Evolutionary conservation across 2,329 filamentous ascomycete species (phyloP), one percentile per base, ranked within the genome.

Genomic region (Chaetomiaceae sp.): DNA sequence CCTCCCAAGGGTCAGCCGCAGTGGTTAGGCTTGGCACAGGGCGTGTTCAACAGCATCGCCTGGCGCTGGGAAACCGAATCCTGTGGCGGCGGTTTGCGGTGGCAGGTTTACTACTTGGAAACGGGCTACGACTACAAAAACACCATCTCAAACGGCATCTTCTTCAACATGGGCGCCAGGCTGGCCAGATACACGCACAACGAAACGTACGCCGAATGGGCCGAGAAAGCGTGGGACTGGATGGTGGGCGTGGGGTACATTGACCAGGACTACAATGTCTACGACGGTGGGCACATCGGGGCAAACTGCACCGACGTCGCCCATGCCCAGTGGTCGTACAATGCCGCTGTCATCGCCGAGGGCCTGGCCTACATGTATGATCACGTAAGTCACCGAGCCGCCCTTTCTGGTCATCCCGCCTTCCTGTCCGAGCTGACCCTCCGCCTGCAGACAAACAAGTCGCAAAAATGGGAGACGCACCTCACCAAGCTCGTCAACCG

Each of bases 121-220:
- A 73, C 71, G 18, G 87, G 87, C 10, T 93, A 86, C 65, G 75
- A 83, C 60, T 90, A 91, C 71, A 93, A 83, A 64, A 83, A 83
- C 59, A 61, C 54, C 36, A 57, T 56, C 40, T 53, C 54, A 35
- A 57, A 57, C 33, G 55, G 49, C 18, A 75, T 74, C 53, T 80
- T 81, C 61, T 83, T 83, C 67, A 80, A 83, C 54, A 64, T 83
- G 8, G 78, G 75, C 8, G 76, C 86, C 14, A 80, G 87, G 6
- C 74, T 91, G 12, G 85, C 83, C 0, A 73, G 81, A 17, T 89
- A 87, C 61, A 87, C 83, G 0, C 68, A 68, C 17, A 85, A 88
- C 56, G 57, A 68, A 0, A 83, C 81, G 0, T 88, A 88, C 56
- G 73, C 74, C 2, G 68, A 79, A 4, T 77, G 76, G 64, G 83